Evolutionary conservation across 352 stramenopile species (phyloP).

Genomic region (Bremia lactucae): DNA sequence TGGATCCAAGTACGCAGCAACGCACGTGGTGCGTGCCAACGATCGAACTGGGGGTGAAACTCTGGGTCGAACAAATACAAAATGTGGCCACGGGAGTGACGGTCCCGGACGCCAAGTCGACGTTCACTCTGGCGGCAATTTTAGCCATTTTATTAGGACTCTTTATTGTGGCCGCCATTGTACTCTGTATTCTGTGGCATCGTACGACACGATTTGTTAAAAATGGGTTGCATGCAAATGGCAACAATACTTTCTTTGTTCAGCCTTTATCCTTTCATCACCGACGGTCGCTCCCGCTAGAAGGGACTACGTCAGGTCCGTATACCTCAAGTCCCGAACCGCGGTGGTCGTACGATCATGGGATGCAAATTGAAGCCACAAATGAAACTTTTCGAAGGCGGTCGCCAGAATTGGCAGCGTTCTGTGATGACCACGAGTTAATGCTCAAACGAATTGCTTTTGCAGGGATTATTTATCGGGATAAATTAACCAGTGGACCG

Average conservation of each 20-base stretch:
- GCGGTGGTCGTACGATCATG: constrained; percentile 10
- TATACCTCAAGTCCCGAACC: constrained; percentile 17
- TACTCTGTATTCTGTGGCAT: constrained; percentile 18
- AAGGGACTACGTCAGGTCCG: constrained; percentile 4
- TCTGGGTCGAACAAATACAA: constrained; percentile 18
- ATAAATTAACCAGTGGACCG: constrained; percentile 18
- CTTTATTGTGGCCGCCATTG: constrained; percentile 8
- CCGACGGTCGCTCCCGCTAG: not conserved
- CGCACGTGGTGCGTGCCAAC: constrained; percentile 25
- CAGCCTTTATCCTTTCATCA: constrained; percentile 12
- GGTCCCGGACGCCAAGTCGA: not conserved
- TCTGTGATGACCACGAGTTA: constrained; percentile 27
- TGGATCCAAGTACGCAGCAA: constrained; percentile 8
- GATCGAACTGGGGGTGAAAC: constrained; percentile 15
- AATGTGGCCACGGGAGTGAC: constrained; percentile 1
- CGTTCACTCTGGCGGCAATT: constrained; percentile 12
- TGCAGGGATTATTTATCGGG: constrained; percentile 17
- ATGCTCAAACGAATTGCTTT: constrained; percentile 31
- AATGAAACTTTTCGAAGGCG: constrained; percentile 25
- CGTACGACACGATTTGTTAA: constrained; percentile 11
- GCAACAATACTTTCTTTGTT: constrained; percentile 23
- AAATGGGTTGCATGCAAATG: constrained; percentile 15
- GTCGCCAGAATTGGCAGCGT: constrained; percentile 18
- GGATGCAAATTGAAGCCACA: constrained; percentile 22
- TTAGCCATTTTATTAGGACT: constrained; percentile 14